These are phyloP conservation scores for Ophiostoma montium DNA, from an alignment of 2,329 filamentous ascomycete genomes.

Conservation along the genomic window DNA sequence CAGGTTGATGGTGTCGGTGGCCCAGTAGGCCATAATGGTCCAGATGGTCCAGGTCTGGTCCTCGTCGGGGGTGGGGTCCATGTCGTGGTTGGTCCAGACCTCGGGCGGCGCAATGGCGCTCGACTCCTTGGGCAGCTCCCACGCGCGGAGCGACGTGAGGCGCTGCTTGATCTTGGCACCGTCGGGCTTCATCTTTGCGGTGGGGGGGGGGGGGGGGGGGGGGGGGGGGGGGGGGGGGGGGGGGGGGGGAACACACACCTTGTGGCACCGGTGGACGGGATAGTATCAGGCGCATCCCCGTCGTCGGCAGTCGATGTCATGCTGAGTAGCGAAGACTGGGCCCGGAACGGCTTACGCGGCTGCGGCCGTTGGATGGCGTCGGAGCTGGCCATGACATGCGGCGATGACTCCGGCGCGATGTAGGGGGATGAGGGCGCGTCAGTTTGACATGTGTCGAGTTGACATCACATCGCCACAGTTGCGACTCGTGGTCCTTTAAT, in stretches of 20 bases:
- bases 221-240: neutral
- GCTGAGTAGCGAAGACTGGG: neutral
- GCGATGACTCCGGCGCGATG: too few species aligned
- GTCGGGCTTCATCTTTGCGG: slow-evolving; percentile 10
- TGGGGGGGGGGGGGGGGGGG: neutral
- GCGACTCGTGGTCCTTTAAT: too few species aligned
- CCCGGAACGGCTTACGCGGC: neutral
- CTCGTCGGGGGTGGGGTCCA: slow-evolving; percentile 23
- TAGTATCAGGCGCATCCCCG: neutral
- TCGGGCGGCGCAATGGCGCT: slow-evolving; percentile 20
- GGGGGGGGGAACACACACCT: slow-evolving; percentile 18
- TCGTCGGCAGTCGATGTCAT: neutral
- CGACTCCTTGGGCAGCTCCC: slow-evolving; percentile 19
- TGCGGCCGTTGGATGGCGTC: neutral
- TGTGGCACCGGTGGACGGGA: neutral
- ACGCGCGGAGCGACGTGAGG: slow-evolving; percentile 14
- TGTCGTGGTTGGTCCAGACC: slow-evolving; percentile 20
- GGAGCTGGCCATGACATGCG: neutral
- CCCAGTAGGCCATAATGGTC: slow-evolving; percentile 18
- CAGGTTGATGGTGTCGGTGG: slow-evolving; percentile 17
- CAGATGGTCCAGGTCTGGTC: slow-evolving; percentile 22
- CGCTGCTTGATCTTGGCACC: slow-evolving; percentile 5
- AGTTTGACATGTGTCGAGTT: too few species aligned
- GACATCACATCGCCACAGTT: too few species aligned
- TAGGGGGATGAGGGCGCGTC: too few species aligned